Conservation (phyloP, 208 protist species). For the Trichomonas vaginalis region DNA sequence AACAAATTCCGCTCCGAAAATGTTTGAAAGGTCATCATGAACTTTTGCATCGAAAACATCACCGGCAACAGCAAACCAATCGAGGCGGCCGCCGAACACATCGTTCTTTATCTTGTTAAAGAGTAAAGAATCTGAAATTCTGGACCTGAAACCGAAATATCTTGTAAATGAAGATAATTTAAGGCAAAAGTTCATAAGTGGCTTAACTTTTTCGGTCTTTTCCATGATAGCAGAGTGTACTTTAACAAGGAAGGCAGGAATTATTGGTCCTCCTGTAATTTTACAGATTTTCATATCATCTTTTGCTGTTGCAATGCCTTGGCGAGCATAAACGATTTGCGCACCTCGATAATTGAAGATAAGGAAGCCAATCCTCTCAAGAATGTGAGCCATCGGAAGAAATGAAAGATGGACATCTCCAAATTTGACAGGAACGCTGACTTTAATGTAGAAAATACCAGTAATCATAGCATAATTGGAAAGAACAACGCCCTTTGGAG, state of each 20-base stretch:
- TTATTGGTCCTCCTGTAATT: neutral
- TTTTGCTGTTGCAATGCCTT: neutral
- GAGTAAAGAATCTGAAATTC: neutral
- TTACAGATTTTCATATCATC: neutral
- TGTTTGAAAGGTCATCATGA: neutral
- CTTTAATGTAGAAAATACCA: neutral
- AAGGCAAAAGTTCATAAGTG: neutral
- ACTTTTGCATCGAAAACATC: neutral
- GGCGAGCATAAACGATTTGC: neutral
- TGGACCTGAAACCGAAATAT: neutral
- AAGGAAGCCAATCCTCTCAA: neutral
- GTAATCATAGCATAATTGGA: neutral
- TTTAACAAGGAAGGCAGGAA: neutral
- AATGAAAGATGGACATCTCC: neutral
- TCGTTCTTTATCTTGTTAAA: neutral
- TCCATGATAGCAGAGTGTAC: neutral
- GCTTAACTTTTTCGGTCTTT: neutral
- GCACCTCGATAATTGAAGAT: neutral
- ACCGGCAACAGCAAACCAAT: constrained; percentile 3
- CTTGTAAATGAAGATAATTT: neutral
- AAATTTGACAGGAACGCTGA: neutral
- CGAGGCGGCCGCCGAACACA: neutral
- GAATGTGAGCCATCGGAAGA: neutral
- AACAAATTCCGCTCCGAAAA: neutral
- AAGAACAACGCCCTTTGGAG: neutral